Percentiles rank a stretch among this genome's conserved stretches.
These are phyloP conservation scores for Hymenoscyphus linearis DNA, from an alignment of 2,329 filamentous ascomycete genomes.

Conservation along the genomic window DNA sequence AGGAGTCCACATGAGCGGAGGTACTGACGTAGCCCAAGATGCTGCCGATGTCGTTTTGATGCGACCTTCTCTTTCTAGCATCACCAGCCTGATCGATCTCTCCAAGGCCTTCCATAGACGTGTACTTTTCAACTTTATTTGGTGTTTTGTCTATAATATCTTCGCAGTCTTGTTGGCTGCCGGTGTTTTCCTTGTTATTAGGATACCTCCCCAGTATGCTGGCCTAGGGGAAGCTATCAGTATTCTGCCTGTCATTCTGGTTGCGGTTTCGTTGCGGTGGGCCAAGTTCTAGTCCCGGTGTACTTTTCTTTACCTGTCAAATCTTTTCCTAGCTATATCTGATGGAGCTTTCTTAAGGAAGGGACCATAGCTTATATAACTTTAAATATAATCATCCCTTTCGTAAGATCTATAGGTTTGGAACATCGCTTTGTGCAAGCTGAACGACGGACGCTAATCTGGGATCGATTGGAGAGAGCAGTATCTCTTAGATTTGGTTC, in stretches of 20 bases:
- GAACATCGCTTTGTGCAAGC: no score
- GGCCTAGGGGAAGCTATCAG: conserved; percentile 61
- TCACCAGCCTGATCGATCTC: conserved; percentile 54
- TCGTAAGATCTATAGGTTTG: no score
- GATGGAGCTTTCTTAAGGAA: background rate
- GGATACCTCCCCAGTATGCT: conserved; percentile 52
- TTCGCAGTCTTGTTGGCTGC: conserved; percentile 55
- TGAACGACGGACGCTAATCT: no score
- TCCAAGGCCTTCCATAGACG: conserved; percentile 35
- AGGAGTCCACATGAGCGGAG: conserved; percentile 61
- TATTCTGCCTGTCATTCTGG: conserved; percentile 52
- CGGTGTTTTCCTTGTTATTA: conserved; percentile 47
- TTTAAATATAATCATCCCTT: no score
- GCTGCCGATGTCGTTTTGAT: conserved; percentile 68
- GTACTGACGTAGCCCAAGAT: conserved; percentile 58
- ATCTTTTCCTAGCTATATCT: background rate
- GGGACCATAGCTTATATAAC: background rate
- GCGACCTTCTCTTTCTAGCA: conserved; percentile 46
- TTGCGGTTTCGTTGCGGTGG: conserved; percentile 12
- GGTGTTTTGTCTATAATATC: conserved; percentile 57
- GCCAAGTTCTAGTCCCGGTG: background rate
- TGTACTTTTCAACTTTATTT: conserved; percentile 56
- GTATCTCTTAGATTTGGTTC: no score
- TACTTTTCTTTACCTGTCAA: background rate
- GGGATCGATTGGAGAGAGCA: no score